Conservation (phyloP, 345 rosid species). For the Linum tenue region DNA sequence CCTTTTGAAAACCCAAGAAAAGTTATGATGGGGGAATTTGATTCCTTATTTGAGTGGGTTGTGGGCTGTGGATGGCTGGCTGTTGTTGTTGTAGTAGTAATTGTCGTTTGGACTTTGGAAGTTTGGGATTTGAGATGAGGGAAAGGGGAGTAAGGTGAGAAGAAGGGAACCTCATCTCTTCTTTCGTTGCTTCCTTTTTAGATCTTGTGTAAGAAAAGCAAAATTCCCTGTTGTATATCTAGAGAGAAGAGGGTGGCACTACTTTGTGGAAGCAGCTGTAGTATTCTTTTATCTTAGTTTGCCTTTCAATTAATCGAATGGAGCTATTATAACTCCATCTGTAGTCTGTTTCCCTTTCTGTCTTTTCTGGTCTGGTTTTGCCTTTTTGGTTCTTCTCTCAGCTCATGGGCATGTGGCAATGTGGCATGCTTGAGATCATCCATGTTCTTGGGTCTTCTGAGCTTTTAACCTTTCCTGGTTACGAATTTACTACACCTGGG, state of each 20-base stretch:
- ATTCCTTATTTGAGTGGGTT: constrained; percentile 24
- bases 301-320: too few species aligned
- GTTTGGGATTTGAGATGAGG: too few species aligned
- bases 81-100: not conserved
- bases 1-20: constrained; percentile 5
- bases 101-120: too few species aligned
- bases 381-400: not conserved
- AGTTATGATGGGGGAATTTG: constrained; percentile 27
- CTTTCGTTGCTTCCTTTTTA: constrained; percentile 21
- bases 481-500: too few species aligned
- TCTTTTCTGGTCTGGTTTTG: not conserved
- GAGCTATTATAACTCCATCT: too few species aligned
- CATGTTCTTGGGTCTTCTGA: not conserved
- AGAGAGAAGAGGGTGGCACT: too few species aligned
- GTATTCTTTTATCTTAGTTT: too few species aligned
- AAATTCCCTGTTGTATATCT: not conserved
- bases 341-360: too few species aligned
- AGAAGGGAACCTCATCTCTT: constrained; percentile 11
- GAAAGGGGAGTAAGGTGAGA: not conserved
- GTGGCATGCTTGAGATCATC: not conserved
- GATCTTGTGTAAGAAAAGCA: not conserved
- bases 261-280: too few species aligned
- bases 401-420: not conserved
- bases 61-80: not conserved
- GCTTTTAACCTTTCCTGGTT: too few species aligned